phyloP scores from a whole-genome alignment of 352 stramenopile genomes.

The Pythium rishiriense region DNA sequence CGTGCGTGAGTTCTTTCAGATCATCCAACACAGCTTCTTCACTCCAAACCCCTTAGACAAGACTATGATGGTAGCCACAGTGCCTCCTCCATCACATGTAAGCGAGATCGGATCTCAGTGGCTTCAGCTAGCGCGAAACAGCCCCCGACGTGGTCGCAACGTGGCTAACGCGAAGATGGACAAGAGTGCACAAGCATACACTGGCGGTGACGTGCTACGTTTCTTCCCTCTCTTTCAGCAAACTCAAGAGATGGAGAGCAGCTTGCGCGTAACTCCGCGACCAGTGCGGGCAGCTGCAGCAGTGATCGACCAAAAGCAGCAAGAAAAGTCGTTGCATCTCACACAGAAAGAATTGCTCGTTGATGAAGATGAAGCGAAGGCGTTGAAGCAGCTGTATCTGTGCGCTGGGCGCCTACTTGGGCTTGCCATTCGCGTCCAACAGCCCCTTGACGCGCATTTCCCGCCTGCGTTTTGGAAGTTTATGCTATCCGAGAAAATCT shows the following conservation, averaged over 20 bases:
- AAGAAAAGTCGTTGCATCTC: slow-evolving; percentile 30
- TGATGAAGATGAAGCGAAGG: slow-evolving; percentile 34
- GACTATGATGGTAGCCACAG: not conserved
- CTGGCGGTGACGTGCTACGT: slow-evolving; percentile 30
- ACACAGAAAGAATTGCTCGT: slow-evolving; percentile 43
- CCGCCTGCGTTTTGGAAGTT: slow-evolving; percentile 74
- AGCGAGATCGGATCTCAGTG: slow-evolving; percentile 62
- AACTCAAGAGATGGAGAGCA: slow-evolving; percentile 26
- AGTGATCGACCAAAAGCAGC: slow-evolving; percentile 41
- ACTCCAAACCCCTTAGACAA: slow-evolving; percentile 24
- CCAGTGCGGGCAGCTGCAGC: slow-evolving; percentile 32
- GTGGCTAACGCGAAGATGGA: not conserved
- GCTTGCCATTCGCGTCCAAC: slow-evolving; percentile 70
- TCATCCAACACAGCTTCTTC: slow-evolving; percentile 67
- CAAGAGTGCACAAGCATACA: not conserved
- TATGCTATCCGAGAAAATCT: slow-evolving; percentile 42
- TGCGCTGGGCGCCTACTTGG: slow-evolving; percentile 64
- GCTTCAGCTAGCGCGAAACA: slow-evolving; percentile 57
- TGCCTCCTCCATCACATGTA: slow-evolving; percentile 34
- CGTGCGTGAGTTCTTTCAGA: slow-evolving; percentile 75
- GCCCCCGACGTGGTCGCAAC: slow-evolving; percentile 11
- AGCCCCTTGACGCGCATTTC: slow-evolving; percentile 59
- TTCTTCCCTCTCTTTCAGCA: slow-evolving; percentile 67
- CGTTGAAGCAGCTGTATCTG: slow-evolving; percentile 62
- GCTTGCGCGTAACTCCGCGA: slow-evolving; percentile 41